These are phyloP conservation scores for Vachellia pachyceras DNA, from an alignment of 306 rosid species.

Conservation along the genomic window DNA sequence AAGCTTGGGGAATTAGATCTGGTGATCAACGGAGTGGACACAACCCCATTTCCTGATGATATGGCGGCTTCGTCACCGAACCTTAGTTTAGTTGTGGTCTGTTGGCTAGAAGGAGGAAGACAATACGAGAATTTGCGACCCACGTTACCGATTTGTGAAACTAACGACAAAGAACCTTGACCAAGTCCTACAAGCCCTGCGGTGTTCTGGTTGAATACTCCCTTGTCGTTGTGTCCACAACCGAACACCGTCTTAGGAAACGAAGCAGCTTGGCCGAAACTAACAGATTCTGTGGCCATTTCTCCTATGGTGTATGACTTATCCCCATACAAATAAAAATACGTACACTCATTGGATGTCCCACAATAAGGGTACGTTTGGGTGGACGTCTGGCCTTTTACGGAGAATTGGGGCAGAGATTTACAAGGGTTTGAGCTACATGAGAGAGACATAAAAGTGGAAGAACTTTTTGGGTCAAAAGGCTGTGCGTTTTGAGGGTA, in stretches of 20 bases:
- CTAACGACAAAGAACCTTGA: not conserved
- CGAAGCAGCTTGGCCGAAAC: not conserved
- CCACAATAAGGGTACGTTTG: not conserved
- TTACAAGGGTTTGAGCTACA: conserved; percentile 29
- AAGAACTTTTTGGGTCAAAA: conserved; percentile 24
- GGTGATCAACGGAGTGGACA: not conserved
- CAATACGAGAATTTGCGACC: not conserved
- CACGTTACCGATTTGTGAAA: not conserved
- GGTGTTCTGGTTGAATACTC: no score
- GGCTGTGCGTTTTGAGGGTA: conserved; percentile 17
- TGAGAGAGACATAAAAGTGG: not conserved
- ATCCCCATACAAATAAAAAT: conserved; percentile 27
- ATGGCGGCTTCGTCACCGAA: not conserved
- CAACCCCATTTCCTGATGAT: not conserved
- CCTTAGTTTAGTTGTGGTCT: no score
- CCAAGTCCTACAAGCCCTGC: not conserved
- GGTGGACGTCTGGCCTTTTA: no score
- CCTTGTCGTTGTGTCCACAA: conserved; percentile 25
- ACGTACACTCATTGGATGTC: not conserved
- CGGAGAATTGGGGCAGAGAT: not conserved
- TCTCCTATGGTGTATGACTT: not conserved
- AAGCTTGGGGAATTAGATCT: no score
- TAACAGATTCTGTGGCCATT: conserved; percentile 10
- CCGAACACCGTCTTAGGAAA: conserved; percentile 15
- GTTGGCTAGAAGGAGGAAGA: not conserved